phyloP scores from a whole-genome alignment of 1,139 yeast species.

The Saccharomyces hybrid region DNA sequence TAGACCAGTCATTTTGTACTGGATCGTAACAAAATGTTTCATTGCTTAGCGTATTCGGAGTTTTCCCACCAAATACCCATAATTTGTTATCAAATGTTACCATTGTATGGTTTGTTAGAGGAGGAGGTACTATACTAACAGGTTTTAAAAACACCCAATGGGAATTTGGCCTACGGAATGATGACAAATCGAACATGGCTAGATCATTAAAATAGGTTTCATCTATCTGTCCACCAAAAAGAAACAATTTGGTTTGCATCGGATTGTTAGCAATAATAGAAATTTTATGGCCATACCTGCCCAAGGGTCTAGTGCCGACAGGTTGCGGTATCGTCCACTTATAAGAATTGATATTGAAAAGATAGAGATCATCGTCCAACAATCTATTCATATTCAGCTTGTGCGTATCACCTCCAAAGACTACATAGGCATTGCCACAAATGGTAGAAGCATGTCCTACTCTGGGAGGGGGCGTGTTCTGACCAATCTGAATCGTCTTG shows the following conservation, averaged over 20 bases:
- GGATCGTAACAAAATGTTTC: constrained; percentile 85
- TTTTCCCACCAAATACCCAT: constrained; percentile 92
- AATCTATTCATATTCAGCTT: constrained; percentile 70
- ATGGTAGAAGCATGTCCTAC: constrained; percentile 93
- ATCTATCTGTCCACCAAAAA: constrained; percentile 95
- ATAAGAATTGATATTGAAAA: constrained; percentile 81
- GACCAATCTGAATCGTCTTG: constrained; percentile 57
- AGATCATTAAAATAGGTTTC: constrained; percentile 80
- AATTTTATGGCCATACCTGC: constrained; percentile 89
- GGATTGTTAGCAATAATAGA: constrained; percentile 53
- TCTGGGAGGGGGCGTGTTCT: constrained; percentile 84
- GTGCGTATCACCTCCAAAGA: constrained; percentile 95
- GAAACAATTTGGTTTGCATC: constrained; percentile 64
- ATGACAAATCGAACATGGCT: constrained; percentile 77
- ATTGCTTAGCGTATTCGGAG: constrained; percentile 54
- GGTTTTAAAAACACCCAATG: constrained; percentile 71
- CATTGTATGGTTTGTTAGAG: constrained; percentile 89
- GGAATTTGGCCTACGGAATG: constrained; percentile 78
- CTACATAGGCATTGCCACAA: constrained; percentile 93
- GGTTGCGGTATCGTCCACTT: constrained; percentile 91
- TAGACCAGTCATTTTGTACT: constrained; percentile 52
- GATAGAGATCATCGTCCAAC: constrained; percentile 81
- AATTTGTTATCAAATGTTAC: constrained; percentile 70
- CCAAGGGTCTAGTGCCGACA: constrained; percentile 74
- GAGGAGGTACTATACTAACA: constrained; percentile 56